Conservation (phyloP, 352 stramenopile species). For the Pythium diclinum region DNA sequence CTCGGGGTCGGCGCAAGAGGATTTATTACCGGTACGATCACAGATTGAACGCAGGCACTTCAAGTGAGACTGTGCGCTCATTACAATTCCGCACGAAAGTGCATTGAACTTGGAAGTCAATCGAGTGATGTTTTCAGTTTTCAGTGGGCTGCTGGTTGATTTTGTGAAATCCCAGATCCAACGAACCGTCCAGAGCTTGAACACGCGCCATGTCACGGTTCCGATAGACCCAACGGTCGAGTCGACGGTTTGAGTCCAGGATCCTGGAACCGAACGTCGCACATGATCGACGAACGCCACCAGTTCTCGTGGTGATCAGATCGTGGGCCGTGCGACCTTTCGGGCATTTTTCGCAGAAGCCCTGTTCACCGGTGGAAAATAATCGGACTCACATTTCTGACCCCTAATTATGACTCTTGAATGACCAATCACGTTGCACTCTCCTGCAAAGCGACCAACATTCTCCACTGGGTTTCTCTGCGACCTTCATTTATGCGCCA, state of each 20-base stretch:
- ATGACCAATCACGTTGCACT: background rate
- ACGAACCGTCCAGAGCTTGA: background rate
- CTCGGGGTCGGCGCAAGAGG: background rate
- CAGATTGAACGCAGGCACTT: background rate
- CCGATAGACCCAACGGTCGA: background rate
- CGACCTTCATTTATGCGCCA: background rate
- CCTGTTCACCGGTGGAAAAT: background rate
- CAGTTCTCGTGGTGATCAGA: background rate
- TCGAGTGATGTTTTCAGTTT: background rate
- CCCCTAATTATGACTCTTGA: background rate
- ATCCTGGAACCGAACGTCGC: background rate
- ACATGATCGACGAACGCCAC: background rate
- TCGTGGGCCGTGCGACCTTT: background rate
- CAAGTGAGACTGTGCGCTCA: background rate
- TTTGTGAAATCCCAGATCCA: background rate
- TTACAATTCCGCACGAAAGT: background rate
- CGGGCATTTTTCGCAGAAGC: background rate
- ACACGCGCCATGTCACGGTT: background rate
- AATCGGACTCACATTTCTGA: background rate
- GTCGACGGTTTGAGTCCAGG: background rate
- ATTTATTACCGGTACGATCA: background rate
- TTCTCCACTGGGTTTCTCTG: background rate
- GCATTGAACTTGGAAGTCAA: background rate
- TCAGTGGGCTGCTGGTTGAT: background rate
- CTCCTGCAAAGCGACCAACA: background rate